Evolutionary conservation across 2,329 filamentous ascomycete genomes (phyloP).

Genomic region (Penicillium sp.): DNA sequence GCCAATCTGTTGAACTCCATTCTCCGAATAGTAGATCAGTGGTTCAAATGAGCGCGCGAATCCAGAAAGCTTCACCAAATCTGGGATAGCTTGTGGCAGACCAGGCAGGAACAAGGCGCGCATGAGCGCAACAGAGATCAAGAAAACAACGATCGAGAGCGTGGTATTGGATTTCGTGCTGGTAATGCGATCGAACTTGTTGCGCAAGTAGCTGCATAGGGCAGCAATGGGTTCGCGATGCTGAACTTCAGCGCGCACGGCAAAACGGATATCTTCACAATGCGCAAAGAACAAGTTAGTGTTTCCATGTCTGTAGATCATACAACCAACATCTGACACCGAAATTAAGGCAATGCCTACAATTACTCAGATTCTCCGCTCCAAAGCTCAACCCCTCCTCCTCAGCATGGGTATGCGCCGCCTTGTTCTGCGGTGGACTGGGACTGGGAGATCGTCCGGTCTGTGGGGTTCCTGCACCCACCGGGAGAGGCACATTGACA

Average conservation of each 20-base stretch:
- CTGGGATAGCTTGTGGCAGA: conserved; percentile 67
- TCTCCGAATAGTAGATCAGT: conserved; percentile 90
- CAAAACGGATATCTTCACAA: conserved; percentile 77
- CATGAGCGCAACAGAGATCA: conserved; percentile 66
- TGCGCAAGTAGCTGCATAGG: conserved; percentile 63
- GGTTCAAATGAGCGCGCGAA: conserved; percentile 91
- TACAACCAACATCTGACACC: conserved; percentile 10
- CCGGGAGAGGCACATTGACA: conserved; percentile 57
- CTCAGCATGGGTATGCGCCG: conserved; percentile 22
- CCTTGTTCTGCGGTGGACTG: conserved; percentile 36
- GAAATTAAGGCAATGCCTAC: conserved; percentile 42
- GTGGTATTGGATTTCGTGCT: conserved; percentile 69
- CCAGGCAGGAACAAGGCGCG: conserved; percentile 70
- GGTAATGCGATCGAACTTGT: conserved; percentile 61
- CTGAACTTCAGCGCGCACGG: conserved; percentile 81
- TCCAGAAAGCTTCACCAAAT: conserved; percentile 86
- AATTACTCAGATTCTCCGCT: conserved; percentile 49
- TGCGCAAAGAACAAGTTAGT: conserved; percentile 32
- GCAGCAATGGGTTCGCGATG: conserved; percentile 83
- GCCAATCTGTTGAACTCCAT: conserved; percentile 80
- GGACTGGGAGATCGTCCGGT: conserved; percentile 60
- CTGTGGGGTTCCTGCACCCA: conserved; percentile 55
- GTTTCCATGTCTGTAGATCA: conserved; percentile 27
- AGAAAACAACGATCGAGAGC: conserved; percentile 58
- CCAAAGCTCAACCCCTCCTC: conserved; percentile 40